These are phyloP conservation scores for Lachnellula cervina DNA, from an alignment of 2,329 filamentous ascomycete genomes.

Conservation along the genomic window DNA sequence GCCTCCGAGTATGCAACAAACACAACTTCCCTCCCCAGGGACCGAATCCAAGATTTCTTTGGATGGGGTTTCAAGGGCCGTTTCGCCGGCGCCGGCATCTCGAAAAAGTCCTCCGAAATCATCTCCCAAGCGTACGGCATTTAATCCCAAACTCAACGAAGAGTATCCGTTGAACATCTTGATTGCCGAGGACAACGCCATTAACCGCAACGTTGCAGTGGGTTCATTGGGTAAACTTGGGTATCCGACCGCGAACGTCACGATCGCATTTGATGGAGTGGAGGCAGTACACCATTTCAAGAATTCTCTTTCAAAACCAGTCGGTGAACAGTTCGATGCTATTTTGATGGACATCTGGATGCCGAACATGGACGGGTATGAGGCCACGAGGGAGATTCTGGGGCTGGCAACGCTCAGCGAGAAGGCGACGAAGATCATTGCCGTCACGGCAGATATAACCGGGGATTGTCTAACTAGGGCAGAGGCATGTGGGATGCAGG, in stretches of 20 bases:
- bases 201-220: conserved; percentile 63
- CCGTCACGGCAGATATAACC: conserved; percentile 53
- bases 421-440: conserved; percentile 38
- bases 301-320: conserved; percentile 34
- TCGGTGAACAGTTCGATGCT: conserved; percentile 47
- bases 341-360: conserved; percentile 75
- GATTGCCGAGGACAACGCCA: conserved; percentile 68
- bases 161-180: conserved; percentile 62
- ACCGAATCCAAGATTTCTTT: conserved; percentile 1
- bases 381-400: conserved; percentile 60
- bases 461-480: conserved; percentile 45
- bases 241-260: conserved; percentile 48
- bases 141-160: conserved; percentile 53
- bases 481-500: conserved; percentile 48
- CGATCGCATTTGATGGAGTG: conserved; percentile 62
- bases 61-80: background rate
- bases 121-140: conserved; percentile 20
- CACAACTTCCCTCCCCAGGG: conserved; percentile 1
- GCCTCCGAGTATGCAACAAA: conserved; percentile 9
- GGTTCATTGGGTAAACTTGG: conserved; percentile 64
- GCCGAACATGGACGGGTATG: conserved; percentile 66
- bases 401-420: conserved; percentile 21
- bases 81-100: background rate
- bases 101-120: background rate
- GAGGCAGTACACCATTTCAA: conserved; percentile 61